Conservation (phyloP, 192 early-diverging fungal species). For the Chytriomyces sp. region DNA sequence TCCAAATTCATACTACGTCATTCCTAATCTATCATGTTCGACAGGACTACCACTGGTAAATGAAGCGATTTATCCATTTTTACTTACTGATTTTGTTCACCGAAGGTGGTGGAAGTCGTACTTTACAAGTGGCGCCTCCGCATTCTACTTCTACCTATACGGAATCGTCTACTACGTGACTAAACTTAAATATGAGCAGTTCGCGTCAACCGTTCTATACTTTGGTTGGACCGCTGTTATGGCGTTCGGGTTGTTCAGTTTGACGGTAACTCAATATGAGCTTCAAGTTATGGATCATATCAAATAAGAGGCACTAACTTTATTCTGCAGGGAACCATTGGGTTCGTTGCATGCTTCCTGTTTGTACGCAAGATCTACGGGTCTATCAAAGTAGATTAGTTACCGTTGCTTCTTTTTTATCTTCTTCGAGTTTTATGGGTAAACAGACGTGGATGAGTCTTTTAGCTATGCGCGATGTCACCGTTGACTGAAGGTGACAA, state of each 20-base stretch:
- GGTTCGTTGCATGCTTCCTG: constrained; percentile 70
- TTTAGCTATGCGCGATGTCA: too few species aligned
- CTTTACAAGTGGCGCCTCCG: constrained; percentile 71
- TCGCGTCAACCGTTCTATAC: constrained; percentile 75
- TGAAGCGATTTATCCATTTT: background rate
- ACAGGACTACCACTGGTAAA: constrained; percentile 39
- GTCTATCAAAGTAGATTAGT: constrained; percentile 73
- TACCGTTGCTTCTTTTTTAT: background rate
- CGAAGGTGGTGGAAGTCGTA: constrained; percentile 96
- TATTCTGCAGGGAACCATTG: constrained; percentile 67
- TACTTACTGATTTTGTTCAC: background rate
- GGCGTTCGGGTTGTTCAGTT: constrained; percentile 64
- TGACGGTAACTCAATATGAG: constrained; percentile 41
- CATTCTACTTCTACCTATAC: constrained; percentile 82
- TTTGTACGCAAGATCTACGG: constrained; percentile 78
- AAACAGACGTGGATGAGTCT: too few species aligned
- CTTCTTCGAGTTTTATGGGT: too few species aligned
- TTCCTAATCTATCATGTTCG: constrained; percentile 21
- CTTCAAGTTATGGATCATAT: background rate
- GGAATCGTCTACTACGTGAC: constrained; percentile 73
- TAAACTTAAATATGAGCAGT: constrained; percentile 51
- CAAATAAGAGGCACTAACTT: too few species aligned
- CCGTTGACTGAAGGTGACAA: too few species aligned
- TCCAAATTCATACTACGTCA: background rate
- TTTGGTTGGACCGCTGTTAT: constrained; percentile 69